Percentiles rank a stretch among this genome's conserved stretches.
Evolutionary conservation across 1,284 basidiomycete species (phyloP).

Genomic region (Fomitopsis palustris): DNA sequence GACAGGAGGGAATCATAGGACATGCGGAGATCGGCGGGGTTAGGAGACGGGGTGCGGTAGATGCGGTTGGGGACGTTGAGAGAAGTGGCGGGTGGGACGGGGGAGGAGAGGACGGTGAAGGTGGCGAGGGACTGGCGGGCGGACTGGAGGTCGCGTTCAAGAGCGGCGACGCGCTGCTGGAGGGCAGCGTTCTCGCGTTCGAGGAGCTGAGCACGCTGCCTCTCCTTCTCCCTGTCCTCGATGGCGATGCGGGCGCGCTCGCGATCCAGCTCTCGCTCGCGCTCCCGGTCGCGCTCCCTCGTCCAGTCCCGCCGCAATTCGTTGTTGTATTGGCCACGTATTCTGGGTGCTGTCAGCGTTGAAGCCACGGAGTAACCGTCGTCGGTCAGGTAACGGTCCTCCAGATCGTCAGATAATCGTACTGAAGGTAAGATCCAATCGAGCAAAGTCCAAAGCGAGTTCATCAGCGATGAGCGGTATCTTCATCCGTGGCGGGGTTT

Average conservation of each 20-base stretch:
- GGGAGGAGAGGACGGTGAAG: constrained; percentile 9
- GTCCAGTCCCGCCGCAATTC: constrained; percentile 19
- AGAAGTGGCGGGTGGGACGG: constrained; percentile 7
- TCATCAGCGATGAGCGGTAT: constrained; percentile 20
- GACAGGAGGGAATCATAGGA: constrained; percentile 17
- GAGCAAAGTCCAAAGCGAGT: constrained; percentile 28
- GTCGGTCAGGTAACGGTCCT: constrained; percentile 20
- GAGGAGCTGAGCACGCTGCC: constrained; percentile 21
- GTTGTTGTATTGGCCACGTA: constrained; percentile 11
- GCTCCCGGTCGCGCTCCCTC: constrained; percentile 14
- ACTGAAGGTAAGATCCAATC: constrained; percentile 30
- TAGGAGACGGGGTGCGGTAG: constrained; percentile 9
- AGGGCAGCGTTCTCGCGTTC: constrained; percentile 27
- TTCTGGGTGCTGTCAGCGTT: constrained; percentile 7
- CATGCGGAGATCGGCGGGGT: constrained; percentile 9
- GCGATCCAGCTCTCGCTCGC: constrained; percentile 15
- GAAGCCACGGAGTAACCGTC: constrained; percentile 15
- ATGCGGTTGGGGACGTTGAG: constrained; percentile 1
- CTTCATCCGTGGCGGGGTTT: constrained; percentile 9
- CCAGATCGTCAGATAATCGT: constrained; percentile 29
- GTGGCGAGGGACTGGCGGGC: constrained; percentile 10
- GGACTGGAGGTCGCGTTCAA: constrained; percentile 14
- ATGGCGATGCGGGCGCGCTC: constrained; percentile 10
- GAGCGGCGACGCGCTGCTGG: constrained; percentile 19
- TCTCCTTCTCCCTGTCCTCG: constrained; percentile 19